Conservation (phyloP, 2,329 filamentous ascomycete species). For the Chalara sp. region DNA sequence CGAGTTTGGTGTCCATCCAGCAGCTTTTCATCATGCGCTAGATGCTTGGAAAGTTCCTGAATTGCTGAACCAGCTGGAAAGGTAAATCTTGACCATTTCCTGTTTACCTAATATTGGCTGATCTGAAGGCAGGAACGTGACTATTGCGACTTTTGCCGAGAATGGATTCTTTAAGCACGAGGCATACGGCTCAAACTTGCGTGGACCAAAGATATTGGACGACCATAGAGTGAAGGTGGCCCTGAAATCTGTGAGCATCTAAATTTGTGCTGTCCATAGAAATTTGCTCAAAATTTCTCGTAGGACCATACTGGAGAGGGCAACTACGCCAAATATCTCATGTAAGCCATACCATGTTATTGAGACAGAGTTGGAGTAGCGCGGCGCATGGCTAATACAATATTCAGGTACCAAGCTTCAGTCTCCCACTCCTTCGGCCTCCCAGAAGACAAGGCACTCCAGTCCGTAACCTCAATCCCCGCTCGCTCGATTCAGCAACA, state of each 20-base stretch:
- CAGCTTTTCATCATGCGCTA: constrained; percentile 34
- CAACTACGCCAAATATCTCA: constrained; percentile 35
- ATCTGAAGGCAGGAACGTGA: constrained; percentile 28
- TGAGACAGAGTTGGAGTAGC: too few relatives aligned
- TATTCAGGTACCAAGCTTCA: constrained; percentile 30
- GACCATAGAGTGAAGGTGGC: constrained; percentile 34
- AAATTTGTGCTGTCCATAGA: neutral
- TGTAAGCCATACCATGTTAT: constrained; percentile 15
- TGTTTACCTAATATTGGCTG: too few relatives aligned
- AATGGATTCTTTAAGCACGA: constrained; percentile 36
- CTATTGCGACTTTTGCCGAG: constrained; percentile 37
- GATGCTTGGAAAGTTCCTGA: constrained; percentile 34
- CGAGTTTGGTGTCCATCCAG: too few relatives aligned
- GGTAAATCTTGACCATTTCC: constrained; percentile 19
- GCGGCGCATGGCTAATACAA: neutral
- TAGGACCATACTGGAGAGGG: constrained; percentile 29
- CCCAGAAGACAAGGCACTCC: constrained; percentile 33
- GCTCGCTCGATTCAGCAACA: constrained; percentile 36
- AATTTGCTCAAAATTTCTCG: constrained; percentile 1
- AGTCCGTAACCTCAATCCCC: constrained; percentile 39
- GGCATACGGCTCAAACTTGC: constrained; percentile 33
- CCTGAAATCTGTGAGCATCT: constrained; percentile 31
- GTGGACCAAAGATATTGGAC: constrained; percentile 32
- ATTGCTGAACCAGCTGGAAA: constrained; percentile 31
- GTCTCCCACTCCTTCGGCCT: constrained; percentile 36